Evolutionary conservation across 2,329 filamentous ascomycete species (phyloP), one percentile per base, ranked within the genome.

Genomic region (Cladosporium cucumerinum): DNA sequence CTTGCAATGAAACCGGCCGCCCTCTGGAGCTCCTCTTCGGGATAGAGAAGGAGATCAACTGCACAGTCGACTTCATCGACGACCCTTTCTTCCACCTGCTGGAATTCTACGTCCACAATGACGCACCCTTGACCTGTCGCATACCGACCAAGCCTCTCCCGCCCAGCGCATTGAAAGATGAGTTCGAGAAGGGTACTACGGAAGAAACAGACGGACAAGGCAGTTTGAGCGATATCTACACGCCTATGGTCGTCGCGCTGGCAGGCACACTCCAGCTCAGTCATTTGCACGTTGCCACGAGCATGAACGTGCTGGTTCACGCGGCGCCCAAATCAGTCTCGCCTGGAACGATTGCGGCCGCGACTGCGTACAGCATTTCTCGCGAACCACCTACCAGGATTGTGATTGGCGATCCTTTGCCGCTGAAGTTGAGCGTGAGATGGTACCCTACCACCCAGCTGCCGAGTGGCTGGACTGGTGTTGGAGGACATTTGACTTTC

Each of bases 31-130:
- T 99, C 76, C 85, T 87, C 77, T 98, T 97, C 81, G 93, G 93
- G 76, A 80, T 90, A 70, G 91, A 94, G 75, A 78, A 78, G 69
- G 93, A 96, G 76, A 79, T 92, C 71, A 94, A 94, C 81, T 95
- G 91, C 82, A 95, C 91, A 63, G 88, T 95, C 72, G 82, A 89
- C 74, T 85, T 91, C 79, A 84, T 94, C 72, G 84, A 85, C 72
- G 91, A 94, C 76, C 86, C 89, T 48, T 89, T 93, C 83, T 95
- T 92, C 83, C 91, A 95, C 79, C 85, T 94, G 60, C 89, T 94
- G 81, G 91, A 98, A 81, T 98, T 97, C 84, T 98, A 98, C 84
- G 89, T 98, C 77, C 95, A 98, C 84, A 93, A 90, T 81, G 95
- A 99, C 79, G 93, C 93, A 21, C 95, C 95, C 11, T 84, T 98